Percentiles rank a stretch among this genome's conserved stretches.
phyloP scores from a whole-genome alignment of 1,284 basidiomycete species.

The Apiotrichum mycotoxinovorans region DNA sequence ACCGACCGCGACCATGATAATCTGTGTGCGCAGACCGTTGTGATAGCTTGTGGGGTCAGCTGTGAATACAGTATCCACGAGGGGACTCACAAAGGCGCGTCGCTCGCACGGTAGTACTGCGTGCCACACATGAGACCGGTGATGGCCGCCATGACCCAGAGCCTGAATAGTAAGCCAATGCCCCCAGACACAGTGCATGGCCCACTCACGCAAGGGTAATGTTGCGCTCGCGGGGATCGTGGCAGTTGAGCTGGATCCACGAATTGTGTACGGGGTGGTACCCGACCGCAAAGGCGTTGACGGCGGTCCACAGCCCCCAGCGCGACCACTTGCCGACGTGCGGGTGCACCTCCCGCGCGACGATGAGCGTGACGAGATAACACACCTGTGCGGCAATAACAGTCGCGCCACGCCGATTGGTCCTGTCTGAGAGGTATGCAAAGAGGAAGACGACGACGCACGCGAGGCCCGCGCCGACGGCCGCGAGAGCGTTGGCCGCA shows the following conservation, averaged over 20 bases:
- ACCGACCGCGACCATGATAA: background rate
- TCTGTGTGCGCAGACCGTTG: background rate
- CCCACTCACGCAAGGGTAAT: conserved; percentile 1
- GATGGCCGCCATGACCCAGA: conserved; percentile 5
- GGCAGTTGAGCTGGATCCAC: conserved; percentile 2
- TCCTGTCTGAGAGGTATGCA: background rate
- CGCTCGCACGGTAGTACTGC: background rate
- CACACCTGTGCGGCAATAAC: background rate
- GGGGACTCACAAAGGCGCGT: background rate
- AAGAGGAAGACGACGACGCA: background rate
- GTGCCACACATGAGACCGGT: background rate
- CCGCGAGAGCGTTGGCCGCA: background rate
- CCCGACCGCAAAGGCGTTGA: conserved; percentile 2
- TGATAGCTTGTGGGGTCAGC: background rate
- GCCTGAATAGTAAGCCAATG: background rate
- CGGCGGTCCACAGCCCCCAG: conserved; percentile 3
- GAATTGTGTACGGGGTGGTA: conserved; percentile 2
- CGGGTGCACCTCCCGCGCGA: background rate
- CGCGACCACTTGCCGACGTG: conserved; percentile 6
- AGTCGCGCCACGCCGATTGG: background rate
- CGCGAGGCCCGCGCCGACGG: background rate
- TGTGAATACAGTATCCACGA: background rate
- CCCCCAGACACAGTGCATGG: background rate
- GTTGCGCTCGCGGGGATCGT: background rate
- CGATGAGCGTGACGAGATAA: background rate